Conservation (phyloP, 257 asterid species). For the Solanum sitiens region DNA sequence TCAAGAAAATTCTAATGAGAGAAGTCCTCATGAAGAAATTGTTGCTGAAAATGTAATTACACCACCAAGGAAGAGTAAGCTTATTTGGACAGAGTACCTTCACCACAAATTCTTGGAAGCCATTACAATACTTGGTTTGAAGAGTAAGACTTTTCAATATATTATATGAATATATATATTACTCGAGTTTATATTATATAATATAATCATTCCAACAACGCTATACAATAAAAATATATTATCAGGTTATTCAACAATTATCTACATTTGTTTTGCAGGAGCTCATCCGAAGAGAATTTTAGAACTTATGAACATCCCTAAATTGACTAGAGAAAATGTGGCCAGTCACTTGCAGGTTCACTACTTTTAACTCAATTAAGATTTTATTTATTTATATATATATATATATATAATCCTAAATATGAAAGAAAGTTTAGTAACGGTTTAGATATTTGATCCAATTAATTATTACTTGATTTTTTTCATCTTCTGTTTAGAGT, state of each 20-base stretch:
- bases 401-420: too few relatives aligned
- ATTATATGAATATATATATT: too few relatives aligned
- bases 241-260: background rate
- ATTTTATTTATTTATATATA: too few relatives aligned
- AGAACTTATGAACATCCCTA: constrained; percentile 41
- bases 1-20: background rate
- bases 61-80: constrained; percentile 18
- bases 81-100: constrained; percentile 46
- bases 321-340: constrained; percentile 44
- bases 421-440: background rate
- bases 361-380: background rate
- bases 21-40: background rate
- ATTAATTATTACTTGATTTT: background rate
- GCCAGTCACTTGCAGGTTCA: constrained; percentile 71
- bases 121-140: constrained; percentile 37
- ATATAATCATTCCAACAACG: background rate
- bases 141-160: constrained; percentile 21
- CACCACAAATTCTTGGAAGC: constrained; percentile 60
- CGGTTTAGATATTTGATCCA: background rate
- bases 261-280: background rate
- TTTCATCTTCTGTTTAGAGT: background rate
- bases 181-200: background rate
- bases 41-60: background rate
- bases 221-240: too few relatives aligned
- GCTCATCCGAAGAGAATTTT: constrained; percentile 37